Conservation (phyloP, 768 basidiomycete species). For the Neoboletus subvelutipes region DNA sequence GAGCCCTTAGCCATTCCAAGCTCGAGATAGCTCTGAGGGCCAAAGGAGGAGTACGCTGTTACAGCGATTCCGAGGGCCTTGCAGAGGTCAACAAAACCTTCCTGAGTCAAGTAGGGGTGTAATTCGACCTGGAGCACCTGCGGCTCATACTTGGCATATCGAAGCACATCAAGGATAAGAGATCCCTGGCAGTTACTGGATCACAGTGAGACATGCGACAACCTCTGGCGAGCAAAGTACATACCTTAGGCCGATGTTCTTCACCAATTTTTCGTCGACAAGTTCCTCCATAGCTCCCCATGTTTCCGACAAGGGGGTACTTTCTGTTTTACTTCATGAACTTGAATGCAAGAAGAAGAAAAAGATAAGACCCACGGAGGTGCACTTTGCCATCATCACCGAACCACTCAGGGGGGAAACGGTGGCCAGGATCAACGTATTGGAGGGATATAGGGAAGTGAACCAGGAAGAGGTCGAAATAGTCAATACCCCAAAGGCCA, state of each 20-base stretch:
- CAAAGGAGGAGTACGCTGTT: slow-evolving; percentile 58
- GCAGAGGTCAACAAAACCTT: slow-evolving; percentile 43
- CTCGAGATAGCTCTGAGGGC: slow-evolving; percentile 60
- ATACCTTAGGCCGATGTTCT: slow-evolving; percentile 79
- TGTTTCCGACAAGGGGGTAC: slow-evolving; percentile 75
- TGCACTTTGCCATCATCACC: slow-evolving; percentile 70
- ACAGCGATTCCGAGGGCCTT: slow-evolving; percentile 47
- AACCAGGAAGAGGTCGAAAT: slow-evolving; percentile 77
- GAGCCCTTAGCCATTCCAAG: slow-evolving; percentile 56
- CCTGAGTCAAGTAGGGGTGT: slow-evolving; percentile 56
- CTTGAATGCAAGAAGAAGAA: not conserved
- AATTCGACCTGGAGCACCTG: slow-evolving; percentile 61
- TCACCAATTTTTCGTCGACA: slow-evolving; percentile 64
- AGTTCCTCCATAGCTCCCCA: slow-evolving; percentile 83
- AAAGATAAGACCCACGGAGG: slow-evolving; percentile 45
- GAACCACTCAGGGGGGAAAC: slow-evolving; percentile 84
- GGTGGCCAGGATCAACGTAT: slow-evolving; percentile 73
- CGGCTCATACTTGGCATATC: slow-evolving; percentile 68
- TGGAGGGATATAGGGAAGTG: slow-evolving; percentile 85
- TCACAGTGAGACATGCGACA: not conserved
- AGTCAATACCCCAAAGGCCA: slow-evolving; percentile 78
- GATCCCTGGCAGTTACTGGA: slow-evolving; percentile 72
- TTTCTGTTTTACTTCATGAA: slow-evolving; percentile 39
- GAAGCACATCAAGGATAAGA: slow-evolving; percentile 71
- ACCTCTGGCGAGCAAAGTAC: slow-evolving; percentile 1